Evolutionary conservation across 495 filamentous ascomycete genomes (phyloP).

Genomic region (Lasiosphaeria hispida): DNA sequence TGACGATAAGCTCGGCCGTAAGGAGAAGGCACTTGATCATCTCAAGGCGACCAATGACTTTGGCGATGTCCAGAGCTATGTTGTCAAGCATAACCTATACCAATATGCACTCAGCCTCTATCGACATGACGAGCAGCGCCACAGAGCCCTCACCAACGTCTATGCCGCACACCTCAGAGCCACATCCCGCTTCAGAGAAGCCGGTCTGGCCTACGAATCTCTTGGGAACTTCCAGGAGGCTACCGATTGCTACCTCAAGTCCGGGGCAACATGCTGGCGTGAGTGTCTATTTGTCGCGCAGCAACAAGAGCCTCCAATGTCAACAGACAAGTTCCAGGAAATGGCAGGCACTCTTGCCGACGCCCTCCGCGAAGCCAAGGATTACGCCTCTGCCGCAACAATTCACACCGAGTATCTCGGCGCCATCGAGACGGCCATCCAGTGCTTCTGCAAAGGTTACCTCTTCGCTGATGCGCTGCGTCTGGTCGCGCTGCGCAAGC

Average conservation of each 20-base stretch:
- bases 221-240: conserved; percentile 69
- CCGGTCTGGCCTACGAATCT: conserved; percentile 84
- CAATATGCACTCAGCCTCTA: conserved; percentile 74
- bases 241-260: conserved; percentile 72
- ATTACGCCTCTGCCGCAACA: conserved; percentile 73
- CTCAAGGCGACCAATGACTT: conserved; percentile 64
- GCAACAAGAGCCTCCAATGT: conserved; percentile 53
- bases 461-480: conserved; percentile 82
- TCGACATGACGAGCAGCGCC: conserved; percentile 65
- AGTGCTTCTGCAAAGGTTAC: conserved; percentile 76
- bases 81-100: conserved; percentile 76
- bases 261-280: conserved; percentile 73
- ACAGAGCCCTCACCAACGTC: conserved; percentile 60
- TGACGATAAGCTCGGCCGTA: conserved; percentile 78
- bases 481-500: conserved; percentile 47
- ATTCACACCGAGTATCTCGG: conserved; percentile 78
- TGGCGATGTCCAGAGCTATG: conserved; percentile 73
- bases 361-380: conserved; percentile 72
- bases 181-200: conserved; percentile 74
- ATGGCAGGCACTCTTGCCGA: conserved; percentile 69
- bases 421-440: conserved; percentile 64
- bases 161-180: conserved; percentile 77
- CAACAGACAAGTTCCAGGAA: conserved; percentile 52
- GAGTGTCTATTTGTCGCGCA: conserved; percentile 81
- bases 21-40: conserved; percentile 72